phyloP scores from a whole-genome alignment of 1,284 basidiomycete genomes.

The Filobasidium uniguttulatum region DNA sequence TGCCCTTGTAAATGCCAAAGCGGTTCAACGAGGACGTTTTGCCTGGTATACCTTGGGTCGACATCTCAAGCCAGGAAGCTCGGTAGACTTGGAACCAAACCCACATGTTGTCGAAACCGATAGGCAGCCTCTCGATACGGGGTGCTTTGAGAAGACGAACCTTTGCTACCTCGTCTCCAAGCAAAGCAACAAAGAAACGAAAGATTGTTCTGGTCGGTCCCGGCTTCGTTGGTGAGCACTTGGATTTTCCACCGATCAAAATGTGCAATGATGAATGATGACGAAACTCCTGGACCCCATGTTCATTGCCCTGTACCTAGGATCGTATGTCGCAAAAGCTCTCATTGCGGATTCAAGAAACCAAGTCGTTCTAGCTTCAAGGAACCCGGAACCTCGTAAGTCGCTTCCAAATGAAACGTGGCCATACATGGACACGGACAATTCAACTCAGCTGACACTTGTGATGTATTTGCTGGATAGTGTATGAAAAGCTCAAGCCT shows the following conservation, averaged over 20 bases:
- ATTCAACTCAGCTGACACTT: not conserved
- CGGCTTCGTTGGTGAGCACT: conserved; percentile 47
- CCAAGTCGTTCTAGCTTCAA: conserved; percentile 45
- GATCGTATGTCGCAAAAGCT: conserved; percentile 45
- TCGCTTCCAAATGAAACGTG: conserved; percentile 3
- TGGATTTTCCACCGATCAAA: not conserved
- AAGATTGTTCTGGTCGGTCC: conserved; percentile 53
- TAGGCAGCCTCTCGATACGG: no score
- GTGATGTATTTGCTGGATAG: conserved; percentile 15
- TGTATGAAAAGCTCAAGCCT: conserved; percentile 20
- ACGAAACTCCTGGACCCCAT: no score
- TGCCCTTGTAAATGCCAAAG: no score
- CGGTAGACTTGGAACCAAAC: no score
- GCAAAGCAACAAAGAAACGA: conserved; percentile 12
- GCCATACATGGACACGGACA: no score
- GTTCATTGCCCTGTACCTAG: conserved; percentile 28
- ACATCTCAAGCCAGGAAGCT: no score
- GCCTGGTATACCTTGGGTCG: no score
- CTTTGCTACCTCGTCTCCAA: not conserved
- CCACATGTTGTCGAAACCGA: no score
- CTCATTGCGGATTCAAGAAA: conserved; percentile 34
- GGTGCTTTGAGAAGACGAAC: no score
- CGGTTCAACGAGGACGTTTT: no score
- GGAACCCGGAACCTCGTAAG: conserved; percentile 40
- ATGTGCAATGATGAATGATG: no score